Evolutionary conservation across 1,284 basidiomycete genomes (phyloP), one percentile per base, ranked within the genome.

Genomic region (Irpex sp.): DNA sequence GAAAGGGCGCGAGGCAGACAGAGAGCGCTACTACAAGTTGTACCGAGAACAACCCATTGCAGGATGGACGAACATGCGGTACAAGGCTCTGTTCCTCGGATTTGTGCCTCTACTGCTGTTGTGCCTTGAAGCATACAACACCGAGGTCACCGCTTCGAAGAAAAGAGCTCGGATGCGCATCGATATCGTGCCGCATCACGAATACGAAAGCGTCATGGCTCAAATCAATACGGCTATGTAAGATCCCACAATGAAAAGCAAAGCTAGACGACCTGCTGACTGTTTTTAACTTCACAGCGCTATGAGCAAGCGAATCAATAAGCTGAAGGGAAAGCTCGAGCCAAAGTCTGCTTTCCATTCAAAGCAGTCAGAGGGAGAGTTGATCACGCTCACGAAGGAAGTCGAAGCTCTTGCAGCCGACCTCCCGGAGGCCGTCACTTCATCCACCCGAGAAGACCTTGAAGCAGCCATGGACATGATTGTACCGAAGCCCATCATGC

Each of bases 1-100:
- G 62, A 73, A 65, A 44, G 31, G 71, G 49, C 49, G 49, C n/a
- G 49, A 51, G 17, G 49, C 49, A 8, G 49, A 51, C 13, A n/a
- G 11, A 5, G 49, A 51, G 19, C 49, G 49, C 11, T 19, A 21
- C 19, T 51, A n/a, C 5, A 2, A 21, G 3, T 2, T n/a, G 5
- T 51, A 51, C 17, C 5, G 49, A 51, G 49, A 51, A 19, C 49
- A 51, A 2, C 49, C 49, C 2, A 2, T 8, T 4, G 49, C 7
- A 8, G 7, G 21, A 5, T 8, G 49, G 19, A 21, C 49, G 5
- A 19, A 51, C 17, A 2, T 21, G 19, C 49, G 49, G 17, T 51
- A 51, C 49, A 51, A 51, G 19, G 49, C 49, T 8, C 1, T 51
- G 2, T 51, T 51, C 19, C 17, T 51, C 2, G 49, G 49, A 13